Evolutionary conservation across 2,329 filamentous ascomycete genomes (phyloP), one percentile per base, ranked within the genome.

Genomic region (Xylaria sp.): DNA sequence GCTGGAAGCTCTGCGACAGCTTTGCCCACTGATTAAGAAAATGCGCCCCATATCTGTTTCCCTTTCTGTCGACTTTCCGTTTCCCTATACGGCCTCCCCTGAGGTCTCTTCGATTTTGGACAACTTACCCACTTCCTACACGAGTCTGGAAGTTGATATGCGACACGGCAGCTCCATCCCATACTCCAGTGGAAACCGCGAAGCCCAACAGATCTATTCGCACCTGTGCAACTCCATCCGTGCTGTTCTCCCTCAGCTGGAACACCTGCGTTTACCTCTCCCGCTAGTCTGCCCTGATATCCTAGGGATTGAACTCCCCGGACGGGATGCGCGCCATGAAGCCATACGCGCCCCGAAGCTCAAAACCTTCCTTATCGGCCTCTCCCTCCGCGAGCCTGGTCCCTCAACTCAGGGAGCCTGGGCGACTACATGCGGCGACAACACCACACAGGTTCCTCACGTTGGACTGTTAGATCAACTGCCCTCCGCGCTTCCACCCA

Each of bases 151-250:
- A 38, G 20, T 54, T 40, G 40, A 46, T 39, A 5, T 54, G 42
- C 38, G 41, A 26, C 21, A 54, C 22, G 37, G 42, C 26, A 37
- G 38, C 40, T n/a, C 20, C 1, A 8, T 39, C 40, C 8, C 17
- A 18, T 19, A 20, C 13, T 13, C 18, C 7, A 38, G 19, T 24
- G 17, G 17, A 24, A 29, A 22, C 8, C n/a, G n/a, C 11, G 16
- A 16, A 21, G 26, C 38, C 22, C 37, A n/a, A n/a, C n/a, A n/a
- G n/a, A n/a, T n/a, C n/a, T n/a, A 51, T 51, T 13, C 26, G 37
- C 48, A 44, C 37, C 37, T 51, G 42, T 46, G 42, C 17, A 18
- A 51, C 22, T 50, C 56, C 11, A 51, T 59, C 21, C 52, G 50
- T 43, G 24, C 39, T 40, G 20, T 34, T 17, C 48, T 59, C 29